A percentile compares a stretch with the other conserved stretches of the same genome.
phyloP scores from a whole-genome alignment of 1,139 yeast species.

The Kluyveromyces sp. region DNA sequence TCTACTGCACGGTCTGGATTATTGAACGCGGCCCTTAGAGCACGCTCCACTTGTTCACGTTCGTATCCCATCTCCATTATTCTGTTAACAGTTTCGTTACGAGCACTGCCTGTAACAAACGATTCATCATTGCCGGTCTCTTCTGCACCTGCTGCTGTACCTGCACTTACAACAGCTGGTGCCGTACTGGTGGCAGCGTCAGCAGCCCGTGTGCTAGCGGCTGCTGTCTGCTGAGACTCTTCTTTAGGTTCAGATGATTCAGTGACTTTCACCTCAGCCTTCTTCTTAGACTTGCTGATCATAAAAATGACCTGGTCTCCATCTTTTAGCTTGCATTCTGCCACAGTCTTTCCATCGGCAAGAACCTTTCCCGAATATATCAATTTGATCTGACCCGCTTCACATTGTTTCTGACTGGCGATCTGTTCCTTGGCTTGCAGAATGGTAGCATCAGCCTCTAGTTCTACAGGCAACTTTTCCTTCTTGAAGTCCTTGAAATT shows the following conservation, averaged over 20 bases:
- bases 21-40: conserved; percentile 91
- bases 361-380: conserved; percentile 86
- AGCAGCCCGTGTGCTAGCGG: conserved; percentile 23
- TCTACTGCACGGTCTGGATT: conserved; percentile 99
- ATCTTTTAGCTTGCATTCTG: conserved; percentile 69
- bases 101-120: conserved; percentile 28
- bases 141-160: conserved; percentile 29
- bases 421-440: conserved; percentile 65
- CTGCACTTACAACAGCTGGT: conserved; percentile 23
- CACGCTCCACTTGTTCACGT: conserved; percentile 78
- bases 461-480: conserved; percentile 74
- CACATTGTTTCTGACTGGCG: conserved; percentile 63
- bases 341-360: conserved; percentile 73
- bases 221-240: conserved; percentile 22
- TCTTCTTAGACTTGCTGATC: conserved; percentile 46
- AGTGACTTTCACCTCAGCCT: conserved; percentile 18
- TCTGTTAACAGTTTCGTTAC: conserved; percentile 47
- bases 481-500: conserved; percentile 89
- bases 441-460: conserved; percentile 65
- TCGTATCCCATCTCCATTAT: conserved; percentile 97
- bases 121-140: conserved; percentile 29
- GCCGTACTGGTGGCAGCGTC: conserved; percentile 29
- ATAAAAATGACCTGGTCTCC: conserved; percentile 90
- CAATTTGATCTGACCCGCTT: conserved; percentile 70
- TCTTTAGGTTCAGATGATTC: conserved; percentile 30